Base-by-base conservation (phyloP, 1,284 basidiomycete genomes). In the Hymenochaete sp. region DNA sequence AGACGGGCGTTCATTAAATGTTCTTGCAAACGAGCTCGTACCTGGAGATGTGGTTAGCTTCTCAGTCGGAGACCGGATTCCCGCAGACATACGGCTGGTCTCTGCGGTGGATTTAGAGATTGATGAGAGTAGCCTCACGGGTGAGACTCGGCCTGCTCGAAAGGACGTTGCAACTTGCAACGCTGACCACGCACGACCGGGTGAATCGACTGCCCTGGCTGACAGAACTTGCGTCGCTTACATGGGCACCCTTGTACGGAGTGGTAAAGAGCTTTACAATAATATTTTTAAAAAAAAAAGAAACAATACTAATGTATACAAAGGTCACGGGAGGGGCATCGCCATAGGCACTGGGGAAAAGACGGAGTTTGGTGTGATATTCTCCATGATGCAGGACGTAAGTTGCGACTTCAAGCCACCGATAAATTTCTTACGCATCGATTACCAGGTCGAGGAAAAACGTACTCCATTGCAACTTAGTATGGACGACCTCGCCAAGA, bases 311-410 rank as follows among this genome's bases (percentile, higher is more conserved):
- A n/a, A n/a, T 35, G 14, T 35, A 16, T 35, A 19, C 14, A 38
- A 44, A 86, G 85, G 93, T 3, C 70, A 89, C 52, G 95, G 91
- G 0, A 71, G 73, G 27, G 95, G 93, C 2, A 71, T 98, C 31
- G 91, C 96, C 2, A 84, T 98, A 51, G 91, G 87, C 2, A 98
- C 86, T 0, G 95, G 95, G 2, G 71, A 76, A 3, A 76, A 84
- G 50, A 95, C 92, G 1, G 95, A 98, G 60, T 96, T 98, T 62
- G 95, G 95, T 14, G 82, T 93, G 49, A 91, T 98, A 54, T 98
- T 98, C 62, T 79, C 82, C 16, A 96, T 98, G 92, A 93, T 98
- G 86, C 92, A 98, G 63, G 90, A 96, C 58, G 88, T 90, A 53
- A 50, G 82, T 67, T 5, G 10, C 9, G 29, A 16, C 5, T 27